Evolutionary conservation across 768 basidiomycete species (phyloP).

Genomic region (Leccinum subtestaceum): DNA sequence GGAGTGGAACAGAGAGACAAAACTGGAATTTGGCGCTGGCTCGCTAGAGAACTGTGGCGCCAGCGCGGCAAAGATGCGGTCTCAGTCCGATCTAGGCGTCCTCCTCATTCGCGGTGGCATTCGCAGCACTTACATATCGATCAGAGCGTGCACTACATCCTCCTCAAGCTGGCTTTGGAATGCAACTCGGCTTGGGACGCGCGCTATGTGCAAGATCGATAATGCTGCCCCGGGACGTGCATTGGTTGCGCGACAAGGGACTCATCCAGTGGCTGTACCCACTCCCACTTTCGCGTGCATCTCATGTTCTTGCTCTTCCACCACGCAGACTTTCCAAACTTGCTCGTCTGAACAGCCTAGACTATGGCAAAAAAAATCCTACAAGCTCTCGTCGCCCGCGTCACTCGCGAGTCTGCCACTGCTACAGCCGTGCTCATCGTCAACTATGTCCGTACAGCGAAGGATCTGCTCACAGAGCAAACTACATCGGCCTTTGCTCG

Average conservation of each 20-base stretch:
- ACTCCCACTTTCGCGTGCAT: conserved; percentile 25
- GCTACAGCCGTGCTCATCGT: conserved; percentile 40
- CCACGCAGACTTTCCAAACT: conserved; percentile 48
- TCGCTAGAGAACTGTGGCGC: too few species aligned
- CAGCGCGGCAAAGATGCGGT: too few species aligned
- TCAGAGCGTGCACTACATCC: conserved; percentile 64
- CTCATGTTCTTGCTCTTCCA: neutral
- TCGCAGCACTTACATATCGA: conserved; percentile 57
- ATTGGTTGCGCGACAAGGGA: conserved; percentile 75
- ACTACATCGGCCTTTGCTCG: conserved; percentile 68
- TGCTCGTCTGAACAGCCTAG: conserved; percentile 62
- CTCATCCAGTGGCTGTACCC: conserved; percentile 50
- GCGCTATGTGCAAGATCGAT: conserved; percentile 50
- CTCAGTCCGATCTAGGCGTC: too few species aligned
- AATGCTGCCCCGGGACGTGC: conserved; percentile 73
- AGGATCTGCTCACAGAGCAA: conserved; percentile 63
- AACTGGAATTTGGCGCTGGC: too few species aligned
- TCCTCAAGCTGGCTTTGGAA: conserved; percentile 60
- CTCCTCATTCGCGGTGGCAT: conserved; percentile 59
- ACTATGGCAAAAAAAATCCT: conserved; percentile 65
- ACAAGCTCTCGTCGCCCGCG: conserved; percentile 50
- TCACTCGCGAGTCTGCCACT: conserved; percentile 21
- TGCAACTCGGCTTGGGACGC: conserved; percentile 24
- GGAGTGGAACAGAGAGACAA: too few species aligned
- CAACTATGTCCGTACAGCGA: conserved; percentile 61